Base-by-base conservation (phyloP, 2,329 filamentous ascomycete species). In the Calonectria multiphialidica region DNA sequence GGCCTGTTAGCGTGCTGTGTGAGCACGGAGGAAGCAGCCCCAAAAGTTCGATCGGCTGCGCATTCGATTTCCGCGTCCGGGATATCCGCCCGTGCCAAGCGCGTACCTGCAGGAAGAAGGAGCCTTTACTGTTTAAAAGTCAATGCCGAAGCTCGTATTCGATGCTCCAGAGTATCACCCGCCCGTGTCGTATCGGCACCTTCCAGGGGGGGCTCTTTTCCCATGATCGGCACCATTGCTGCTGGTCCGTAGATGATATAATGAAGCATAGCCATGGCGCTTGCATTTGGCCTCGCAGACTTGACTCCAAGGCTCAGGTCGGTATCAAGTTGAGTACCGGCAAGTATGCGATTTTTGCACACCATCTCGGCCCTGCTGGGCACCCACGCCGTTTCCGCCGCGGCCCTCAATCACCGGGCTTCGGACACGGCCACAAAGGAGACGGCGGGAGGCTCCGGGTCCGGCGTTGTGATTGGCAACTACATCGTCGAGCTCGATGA, bases 401-500 rank as follows among this genome's bases (percentile, higher is more conserved):
- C 33, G 15, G 53, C 53, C 12, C 53, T 57, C n/a, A 5, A n/a
- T 12, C 53, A 40, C 30, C 53, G 33, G 53, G 53, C 53, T 23
- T 23, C 53, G 1, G 50, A 55, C 30, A 23, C 30, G 18, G 21
- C 28, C 33, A 55, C 50, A n/a, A 33, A n/a, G 30, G 30, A 37
- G 30, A 57, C 50, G 50, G 30, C 30, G 7, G 53, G 53, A 7
- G 10, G 33, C 33, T 35, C 33, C 33, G 33, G 33, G 6, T 57
- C 53, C 8, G 53, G 33, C 5, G 53, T 57, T 57, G 53, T 57
- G 53, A 57, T 57, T 57, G 53, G 53, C 33, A 57, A 57, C 53
- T 65, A 65, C 45, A 65, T 65, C 18, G 62, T 65, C 62, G 62
- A 65, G 45, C 35, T 65, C 10, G 62, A 65, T 12, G 45, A 65